Evolutionary conservation across 257 asterid genomes (phyloP), one percentile per base, ranked within the genome.

Genomic region (Plantago ovata): DNA sequence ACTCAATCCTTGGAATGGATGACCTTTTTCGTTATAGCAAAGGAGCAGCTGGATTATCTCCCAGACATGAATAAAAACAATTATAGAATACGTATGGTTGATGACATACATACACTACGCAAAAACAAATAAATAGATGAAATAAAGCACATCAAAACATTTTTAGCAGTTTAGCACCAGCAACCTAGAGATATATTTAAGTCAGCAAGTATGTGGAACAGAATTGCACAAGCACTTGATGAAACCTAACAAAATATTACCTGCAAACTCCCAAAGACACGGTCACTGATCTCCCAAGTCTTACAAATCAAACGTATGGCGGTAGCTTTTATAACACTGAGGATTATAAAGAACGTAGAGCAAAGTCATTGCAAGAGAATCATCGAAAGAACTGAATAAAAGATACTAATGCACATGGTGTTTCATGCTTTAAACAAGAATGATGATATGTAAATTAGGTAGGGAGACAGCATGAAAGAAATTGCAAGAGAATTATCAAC

Each of bases 281-380:
- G 97, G 65, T 79, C 98, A 60, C 79, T 93, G 73, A 74, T 79
- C 81, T 79, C 98, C 98, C 98, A 93, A 13, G 98, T 77, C 81
- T 85, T 93, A 77, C 94, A 86, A 63, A 89, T 67, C 77, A 88
- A 71, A 70, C 98, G 98, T 63, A 75, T 75, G 12, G 95, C 97
- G 61, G 95, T 82, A 61, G 94, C 88, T 76, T 79, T 82, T 63
- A 86, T 53, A 69, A 77, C 82, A 58, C 98, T 89, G 81, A 55
- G 64, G 53, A 53, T 38, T 60, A 70, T 15, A 52, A 71, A 60
- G 48, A 55, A 67, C 53, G 23, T 42, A 46, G 48, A 65, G 45
- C 49, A 45, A 64, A 40, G 42, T 43, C 24, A 60, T 64, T 50
- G 38, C 36, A 9, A 13, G 39, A 47, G 20, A 22, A 59, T 47